These are phyloP conservation scores for Laguncularia racemosa DNA, from an alignment of 345 rosid species.

Conservation along the genomic window DNA sequence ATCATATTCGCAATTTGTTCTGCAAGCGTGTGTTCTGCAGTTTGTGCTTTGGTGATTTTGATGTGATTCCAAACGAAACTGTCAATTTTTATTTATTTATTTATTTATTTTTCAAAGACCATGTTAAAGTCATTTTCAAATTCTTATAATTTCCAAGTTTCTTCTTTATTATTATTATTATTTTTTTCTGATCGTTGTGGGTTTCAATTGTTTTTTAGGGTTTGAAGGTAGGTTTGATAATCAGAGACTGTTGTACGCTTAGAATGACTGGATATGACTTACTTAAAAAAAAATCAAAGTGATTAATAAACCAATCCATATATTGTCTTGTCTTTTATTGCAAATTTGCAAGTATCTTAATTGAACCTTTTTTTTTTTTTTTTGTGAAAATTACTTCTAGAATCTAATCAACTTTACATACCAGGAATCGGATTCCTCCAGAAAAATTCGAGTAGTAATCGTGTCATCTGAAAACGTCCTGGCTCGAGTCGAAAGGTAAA, in stretches of 20 bases:
- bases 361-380: no score
- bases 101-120: background rate
- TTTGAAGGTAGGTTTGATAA: conserved; percentile 81
- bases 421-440: conserved; percentile 71
- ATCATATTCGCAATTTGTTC: no score
- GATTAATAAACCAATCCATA: background rate
- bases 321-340: background rate
- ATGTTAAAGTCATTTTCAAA: no score
- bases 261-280: conserved; percentile 99
- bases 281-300: conserved; percentile 93
- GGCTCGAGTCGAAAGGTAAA: conserved; percentile 72
- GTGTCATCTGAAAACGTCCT: conserved; percentile 95
- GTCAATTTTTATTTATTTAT: no score
- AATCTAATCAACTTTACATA: background rate
- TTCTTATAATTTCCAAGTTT: no score
- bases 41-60: conserved; percentile 8
- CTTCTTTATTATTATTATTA: no score
- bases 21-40: no score
- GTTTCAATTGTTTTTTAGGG: conserved; percentile 19
- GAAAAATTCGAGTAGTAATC: conserved; percentile 79
- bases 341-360: no score
- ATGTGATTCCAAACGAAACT: background rate
- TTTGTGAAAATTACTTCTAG: no score
- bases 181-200: no score
- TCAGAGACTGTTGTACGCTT: conserved; percentile 97